These are phyloP conservation scores for Torulaspora indica DNA, from an alignment of 805 yeast species.

Conservation along the genomic window DNA sequence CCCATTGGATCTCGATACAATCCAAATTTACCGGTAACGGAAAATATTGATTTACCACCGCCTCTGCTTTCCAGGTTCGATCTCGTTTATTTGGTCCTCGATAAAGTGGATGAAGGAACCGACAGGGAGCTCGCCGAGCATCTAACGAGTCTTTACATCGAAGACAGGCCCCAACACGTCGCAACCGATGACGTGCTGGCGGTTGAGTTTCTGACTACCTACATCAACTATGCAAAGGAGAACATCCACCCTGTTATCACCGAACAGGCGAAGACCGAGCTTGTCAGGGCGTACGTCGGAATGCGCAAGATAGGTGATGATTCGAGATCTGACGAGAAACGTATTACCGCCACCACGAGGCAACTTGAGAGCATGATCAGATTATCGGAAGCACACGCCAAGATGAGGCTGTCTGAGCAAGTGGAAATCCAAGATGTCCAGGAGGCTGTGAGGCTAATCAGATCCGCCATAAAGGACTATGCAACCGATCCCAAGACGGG, in stretches of 20 bases:
- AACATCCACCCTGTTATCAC: conserved; percentile 75
- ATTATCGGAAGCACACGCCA: conserved; percentile 93
- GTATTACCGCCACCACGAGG: conserved; percentile 97
- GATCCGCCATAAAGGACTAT: conserved; percentile 92
- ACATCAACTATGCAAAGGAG: conserved; percentile 93
- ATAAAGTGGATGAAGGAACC: conserved; percentile 79
- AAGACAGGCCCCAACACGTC: conserved; percentile 75
- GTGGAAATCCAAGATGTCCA: conserved; percentile 80
- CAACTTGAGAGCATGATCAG: conserved; percentile 95
- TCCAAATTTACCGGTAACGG: conserved; percentile 90
- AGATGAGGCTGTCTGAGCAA: conserved; percentile 70
- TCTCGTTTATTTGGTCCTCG: conserved; percentile 84
- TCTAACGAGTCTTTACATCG: conserved; percentile 85
- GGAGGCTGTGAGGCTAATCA: conserved; percentile 90
- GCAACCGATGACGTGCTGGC: conserved; percentile 68
- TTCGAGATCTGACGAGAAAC: conserved; percentile 72
- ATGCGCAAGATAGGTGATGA: conserved; percentile 96
- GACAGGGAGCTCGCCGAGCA: conserved; percentile 89
- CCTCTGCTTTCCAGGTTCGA: conserved; percentile 93
- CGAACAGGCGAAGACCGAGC: conserved; percentile 72
- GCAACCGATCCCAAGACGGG: conserved; percentile 98
- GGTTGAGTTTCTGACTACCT: conserved; percentile 78
- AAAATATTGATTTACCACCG: conserved; percentile 94
- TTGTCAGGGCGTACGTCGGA: conserved; percentile 83
- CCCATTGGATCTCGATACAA: conserved; percentile 95